phyloP scores from a whole-genome alignment of 768 basidiomycete species.

The Pleurotus ostreatus region DNA sequence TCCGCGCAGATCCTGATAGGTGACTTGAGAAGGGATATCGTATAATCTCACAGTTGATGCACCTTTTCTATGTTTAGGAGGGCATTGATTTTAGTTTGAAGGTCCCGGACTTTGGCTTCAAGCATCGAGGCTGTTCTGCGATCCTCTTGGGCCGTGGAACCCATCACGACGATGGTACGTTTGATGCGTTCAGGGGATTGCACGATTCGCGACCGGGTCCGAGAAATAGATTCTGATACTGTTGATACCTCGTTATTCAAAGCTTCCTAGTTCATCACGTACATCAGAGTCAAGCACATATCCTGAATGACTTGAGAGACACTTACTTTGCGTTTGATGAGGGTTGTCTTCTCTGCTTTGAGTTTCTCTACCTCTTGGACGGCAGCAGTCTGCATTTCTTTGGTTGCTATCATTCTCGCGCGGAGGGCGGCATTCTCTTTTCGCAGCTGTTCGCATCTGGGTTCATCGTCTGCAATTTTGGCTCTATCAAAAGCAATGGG shows the following conservation, averaged over 20 bases:
- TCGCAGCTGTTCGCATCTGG: conserved; percentile 55
- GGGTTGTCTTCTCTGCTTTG: conserved; percentile 63
- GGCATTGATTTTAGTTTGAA: conserved; percentile 69
- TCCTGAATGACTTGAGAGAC: not conserved
- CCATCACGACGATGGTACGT: conserved; percentile 77
- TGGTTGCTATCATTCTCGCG: conserved; percentile 64
- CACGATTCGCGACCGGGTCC: conserved; percentile 73
- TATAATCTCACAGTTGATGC: not conserved
- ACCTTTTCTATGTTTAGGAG: conserved; percentile 77
- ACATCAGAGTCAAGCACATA: not conserved
- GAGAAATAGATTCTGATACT: conserved; percentile 55
- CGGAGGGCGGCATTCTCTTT: conserved; percentile 59
- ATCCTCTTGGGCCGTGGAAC: conserved; percentile 60
- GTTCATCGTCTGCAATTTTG: conserved; percentile 66
- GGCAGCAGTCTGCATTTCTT: conserved; percentile 55
- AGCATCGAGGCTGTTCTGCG: conserved; percentile 60
- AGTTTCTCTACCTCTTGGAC: conserved; percentile 66
- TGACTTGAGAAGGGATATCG: conserved; percentile 6
- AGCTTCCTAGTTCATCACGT: conserved; percentile 39
- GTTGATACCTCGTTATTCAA: conserved; percentile 57
- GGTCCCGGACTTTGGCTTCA: conserved; percentile 73
- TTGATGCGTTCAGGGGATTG: conserved; percentile 90
- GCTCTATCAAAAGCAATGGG: conserved; percentile 33
- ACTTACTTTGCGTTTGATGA: conserved; percentile 61
- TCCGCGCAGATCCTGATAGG: conserved; percentile 57